Base-by-base conservation (phyloP, 441 rosid genomes). In the Pelargonium fulgidum region DNA sequence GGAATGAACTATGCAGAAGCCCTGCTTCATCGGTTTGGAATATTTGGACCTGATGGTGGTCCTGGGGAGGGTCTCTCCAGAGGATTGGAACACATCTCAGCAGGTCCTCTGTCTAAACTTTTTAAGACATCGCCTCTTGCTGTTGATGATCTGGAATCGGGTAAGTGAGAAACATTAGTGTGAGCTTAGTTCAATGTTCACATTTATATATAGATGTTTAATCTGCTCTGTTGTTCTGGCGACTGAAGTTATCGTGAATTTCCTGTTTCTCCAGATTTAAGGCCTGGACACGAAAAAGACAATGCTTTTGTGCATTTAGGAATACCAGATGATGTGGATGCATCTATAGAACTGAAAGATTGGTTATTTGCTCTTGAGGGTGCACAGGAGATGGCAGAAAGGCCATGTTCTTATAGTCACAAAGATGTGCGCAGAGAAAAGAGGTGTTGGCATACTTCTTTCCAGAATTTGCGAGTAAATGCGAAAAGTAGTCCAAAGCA, bases 321-420 rank as follows among this genome's bases (percentile, higher is more conserved):
- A 67, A 83, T 81, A 70, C 97, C 97, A 14, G 94, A 90, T 85
- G 92, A 92, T 71, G 89, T 90, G 73, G 97, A 92, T 78, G 86
- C 89, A 64, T 80, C 84, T 47, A 48, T 92, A 66, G 97, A 90
- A 77, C 82, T 94, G 72, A 87, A 80, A 77, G 90, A 94, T 80
- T 94, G 98, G 99, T 77, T 94, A 74, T 94, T 94, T 89, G 93
- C 99, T 72, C 87, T 94, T 70, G 97, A 92, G 82, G 94, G 97
- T 67, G 89, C 84, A 62, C 83, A 85, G 62, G 96, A 90, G 63
- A 80, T 81, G 72, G 84, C 83, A 14, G 91, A 87, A 73, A 77
- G 82, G 71, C 77, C 86, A 86, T 75, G 79, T 78, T 81, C 79
- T 78, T 68, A 77, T 69, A 72, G 79, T 74, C 80, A 76, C 50